Evolutionary conservation across 2,329 filamentous ascomycete species (phyloP).

Genomic region (Orbilia ellipsospora): DNA sequence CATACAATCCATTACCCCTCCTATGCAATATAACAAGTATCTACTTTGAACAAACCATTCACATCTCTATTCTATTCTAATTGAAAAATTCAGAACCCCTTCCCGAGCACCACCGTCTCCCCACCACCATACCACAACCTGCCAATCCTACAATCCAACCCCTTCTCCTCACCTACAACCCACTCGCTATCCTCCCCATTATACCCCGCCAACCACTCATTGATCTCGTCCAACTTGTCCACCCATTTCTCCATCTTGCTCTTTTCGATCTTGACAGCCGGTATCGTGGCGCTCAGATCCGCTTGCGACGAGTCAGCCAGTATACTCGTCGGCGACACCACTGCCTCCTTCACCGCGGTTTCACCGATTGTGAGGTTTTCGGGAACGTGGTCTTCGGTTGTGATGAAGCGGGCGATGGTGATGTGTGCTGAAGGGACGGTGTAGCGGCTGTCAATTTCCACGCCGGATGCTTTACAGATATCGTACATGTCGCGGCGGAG

Average conservation of each 20-base stretch:
- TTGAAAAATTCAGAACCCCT: slow-evolving; percentile 27
- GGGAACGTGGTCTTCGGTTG: slow-evolving; percentile 71
- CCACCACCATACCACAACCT: slow-evolving; percentile 89
- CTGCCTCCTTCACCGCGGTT: slow-evolving; percentile 63
- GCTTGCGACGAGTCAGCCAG: slow-evolving; percentile 50
- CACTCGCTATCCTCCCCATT: slow-evolving; percentile 78
- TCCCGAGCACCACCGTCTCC: slow-evolving; percentile 68
- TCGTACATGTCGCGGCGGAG: slow-evolving; percentile 81
- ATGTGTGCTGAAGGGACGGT: slow-evolving; percentile 90
- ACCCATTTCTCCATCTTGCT: slow-evolving; percentile 74
- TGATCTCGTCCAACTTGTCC: slow-evolving; percentile 77
- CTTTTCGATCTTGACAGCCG: slow-evolving; percentile 56
- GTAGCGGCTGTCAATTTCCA: slow-evolving; percentile 81
- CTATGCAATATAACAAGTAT: background rate
- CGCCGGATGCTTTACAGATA: slow-evolving; percentile 70
- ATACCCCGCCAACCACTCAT: slow-evolving; percentile 73
- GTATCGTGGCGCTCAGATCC: slow-evolving; percentile 62
- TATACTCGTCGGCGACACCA: slow-evolving; percentile 34
- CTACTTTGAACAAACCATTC: background rate
- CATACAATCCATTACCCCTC: no score
- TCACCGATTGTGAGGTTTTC: slow-evolving; percentile 52
- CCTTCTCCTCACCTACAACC: slow-evolving; percentile 86
- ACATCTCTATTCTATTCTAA: background rate
- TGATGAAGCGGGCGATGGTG: slow-evolving; percentile 84
- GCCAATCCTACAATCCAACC: slow-evolving; percentile 79